Percentiles rank a stretch among this genome's conserved stretches.
Evolutionary conservation across 441 rosid species (phyloP).

Genomic region (Croton setiger): DNA sequence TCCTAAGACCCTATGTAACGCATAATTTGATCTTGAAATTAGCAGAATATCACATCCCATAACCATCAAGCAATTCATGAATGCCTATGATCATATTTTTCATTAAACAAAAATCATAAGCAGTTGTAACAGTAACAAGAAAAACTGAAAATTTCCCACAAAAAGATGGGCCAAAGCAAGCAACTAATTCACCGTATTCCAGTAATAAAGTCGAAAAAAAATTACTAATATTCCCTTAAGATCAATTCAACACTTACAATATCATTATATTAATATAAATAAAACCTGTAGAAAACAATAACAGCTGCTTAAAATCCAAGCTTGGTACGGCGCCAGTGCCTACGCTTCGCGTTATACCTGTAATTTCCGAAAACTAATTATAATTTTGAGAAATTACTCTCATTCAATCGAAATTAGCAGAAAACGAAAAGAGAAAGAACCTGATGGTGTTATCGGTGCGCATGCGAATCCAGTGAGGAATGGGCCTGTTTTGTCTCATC

Average conservation of each 20-base stretch:
- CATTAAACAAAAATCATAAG: no score
- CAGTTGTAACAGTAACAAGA: background rate
- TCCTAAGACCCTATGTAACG: no score
- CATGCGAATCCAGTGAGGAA: constrained; percentile 86
- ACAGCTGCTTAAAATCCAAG: constrained; percentile 64
- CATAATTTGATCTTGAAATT: no score
- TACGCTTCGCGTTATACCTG: constrained; percentile 94
- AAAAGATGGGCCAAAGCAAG: background rate
- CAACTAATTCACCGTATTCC: background rate
- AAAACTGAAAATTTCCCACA: background rate
- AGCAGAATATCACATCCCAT: no score
- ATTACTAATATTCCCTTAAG: background rate
- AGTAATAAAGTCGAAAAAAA: background rate
- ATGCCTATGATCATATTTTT: no score
- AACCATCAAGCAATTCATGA: no score
- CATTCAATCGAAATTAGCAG: background rate
- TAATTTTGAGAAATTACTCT: background rate
- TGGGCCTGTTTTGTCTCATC: constrained; percentile 94
- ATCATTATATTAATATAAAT: background rate
- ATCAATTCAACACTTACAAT: background rate
- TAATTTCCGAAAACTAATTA: background rate
- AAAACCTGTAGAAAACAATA: background rate
- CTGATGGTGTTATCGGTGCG: constrained; percentile 88
- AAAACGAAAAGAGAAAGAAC: constrained; percentile 15
- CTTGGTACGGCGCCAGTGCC: constrained; percentile 98